Conservation (phyloP, 331 rosid species). For the Malus hybrid region DNA sequence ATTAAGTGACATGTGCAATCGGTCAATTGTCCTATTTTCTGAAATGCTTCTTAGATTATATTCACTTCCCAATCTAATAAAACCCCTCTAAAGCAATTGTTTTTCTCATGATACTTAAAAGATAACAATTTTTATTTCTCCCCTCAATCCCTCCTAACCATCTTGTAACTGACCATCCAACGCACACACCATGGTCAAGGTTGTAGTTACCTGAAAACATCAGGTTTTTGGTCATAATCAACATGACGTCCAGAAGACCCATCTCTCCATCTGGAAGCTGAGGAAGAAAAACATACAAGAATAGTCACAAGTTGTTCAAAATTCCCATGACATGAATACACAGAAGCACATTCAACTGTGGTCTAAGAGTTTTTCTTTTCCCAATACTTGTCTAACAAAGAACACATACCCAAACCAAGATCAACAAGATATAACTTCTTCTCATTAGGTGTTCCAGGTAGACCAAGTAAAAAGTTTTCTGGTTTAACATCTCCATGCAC, state of each 20-base stretch:
- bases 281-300: neutral
- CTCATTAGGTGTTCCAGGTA: constrained; percentile 21
- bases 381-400: neutral
- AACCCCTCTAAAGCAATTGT: neutral
- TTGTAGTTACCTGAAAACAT: constrained; percentile 24
- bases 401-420: constrained; percentile 33
- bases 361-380: neutral
- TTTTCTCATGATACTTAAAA: neutral
- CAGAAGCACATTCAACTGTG: constrained; percentile 2
- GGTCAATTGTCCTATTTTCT: neutral
- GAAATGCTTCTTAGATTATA: neutral
- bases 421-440: constrained; percentile 30
- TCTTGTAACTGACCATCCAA: neutral
- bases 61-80: neutral
- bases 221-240: constrained; percentile 35
- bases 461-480: constrained; percentile 9
- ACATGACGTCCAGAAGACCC: constrained; percentile 29
- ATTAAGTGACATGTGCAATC: neutral
- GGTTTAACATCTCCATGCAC: too few species aligned
- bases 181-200: neutral
- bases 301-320: neutral
- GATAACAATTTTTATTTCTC: neutral
- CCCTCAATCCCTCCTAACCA: neutral
- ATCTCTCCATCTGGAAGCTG: constrained; percentile 32
- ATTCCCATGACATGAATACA: neutral